phyloP scores from a whole-genome alignment of 495 filamentous ascomycete species.

The Annulohypoxylon bovei region DNA sequence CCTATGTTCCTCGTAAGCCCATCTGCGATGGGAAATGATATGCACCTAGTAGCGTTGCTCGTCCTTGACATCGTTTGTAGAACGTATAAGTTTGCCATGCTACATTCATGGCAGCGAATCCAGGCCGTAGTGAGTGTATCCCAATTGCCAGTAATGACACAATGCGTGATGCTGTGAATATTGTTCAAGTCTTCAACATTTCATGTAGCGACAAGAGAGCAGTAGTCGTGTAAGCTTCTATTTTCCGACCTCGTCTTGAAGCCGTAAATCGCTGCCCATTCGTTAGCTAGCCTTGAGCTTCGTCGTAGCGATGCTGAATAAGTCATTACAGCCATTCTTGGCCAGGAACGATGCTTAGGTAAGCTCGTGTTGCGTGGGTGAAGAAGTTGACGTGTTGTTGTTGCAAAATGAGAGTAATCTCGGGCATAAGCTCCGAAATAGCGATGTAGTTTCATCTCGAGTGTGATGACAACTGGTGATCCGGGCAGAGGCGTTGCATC shows the following conservation, averaged over 20 bases:
- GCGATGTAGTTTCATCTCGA: neutral
- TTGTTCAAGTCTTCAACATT: neutral
- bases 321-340: neutral
- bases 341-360: neutral
- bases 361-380: neutral
- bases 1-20: neutral
- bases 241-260: neutral
- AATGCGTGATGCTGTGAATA: too few species aligned
- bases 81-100: neutral
- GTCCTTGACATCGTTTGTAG: neutral
- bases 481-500: neutral
- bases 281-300: neutral
- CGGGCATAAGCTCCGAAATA: neutral
- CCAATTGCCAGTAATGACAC: too few species aligned
- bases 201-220: neutral
- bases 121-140: neutral
- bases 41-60: neutral
- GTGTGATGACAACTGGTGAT: constrained; percentile 1
- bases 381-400: neutral
- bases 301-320: neutral
- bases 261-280: neutral
- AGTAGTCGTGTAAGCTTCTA: neutral
- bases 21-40: neutral
- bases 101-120: neutral
- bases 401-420: neutral